Percentiles rank a stretch among this genome's conserved stretches.
phyloP scores from a whole-genome alignment of 768 basidiomycete genomes.

The Tulasnella sp. region DNA sequence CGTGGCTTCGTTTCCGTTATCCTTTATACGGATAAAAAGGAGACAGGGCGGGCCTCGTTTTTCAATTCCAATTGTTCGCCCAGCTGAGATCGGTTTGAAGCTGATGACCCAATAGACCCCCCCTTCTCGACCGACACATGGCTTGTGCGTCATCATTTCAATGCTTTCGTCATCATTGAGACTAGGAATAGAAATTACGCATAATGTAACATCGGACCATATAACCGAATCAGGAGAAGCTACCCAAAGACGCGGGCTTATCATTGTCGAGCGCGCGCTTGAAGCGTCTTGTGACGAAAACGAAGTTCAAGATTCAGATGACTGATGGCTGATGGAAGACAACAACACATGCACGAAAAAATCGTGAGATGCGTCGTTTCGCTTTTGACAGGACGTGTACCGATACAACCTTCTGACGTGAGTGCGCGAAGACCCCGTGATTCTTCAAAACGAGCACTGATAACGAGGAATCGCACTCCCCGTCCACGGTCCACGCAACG shows the following conservation, averaged over 20 bases:
- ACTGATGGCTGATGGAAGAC: background rate
- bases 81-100: background rate
- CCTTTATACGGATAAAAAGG: background rate
- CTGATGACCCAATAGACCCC: background rate
- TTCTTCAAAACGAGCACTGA: background rate
- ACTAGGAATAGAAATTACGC: background rate
- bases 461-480: background rate
- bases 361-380: constrained; percentile 3
- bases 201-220: background rate
- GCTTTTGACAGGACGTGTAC: too few species aligned
- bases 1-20: background rate
- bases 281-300: background rate
- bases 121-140: too few species aligned
- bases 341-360: background rate
- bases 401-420: background rate
- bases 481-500: too few species aligned
- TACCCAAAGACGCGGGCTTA: background rate
- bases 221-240: background rate
- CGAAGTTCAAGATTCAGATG: too few species aligned
- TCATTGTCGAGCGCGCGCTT: background rate
- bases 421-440: background rate
- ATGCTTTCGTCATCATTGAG: background rate
- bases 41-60: background rate
- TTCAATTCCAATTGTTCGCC: background rate
- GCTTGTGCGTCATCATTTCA: too few species aligned